Evolutionary conservation across 257 asterid species (phyloP), one percentile per base, ranked within the genome.

Genomic region (Solanum virginianum): DNA sequence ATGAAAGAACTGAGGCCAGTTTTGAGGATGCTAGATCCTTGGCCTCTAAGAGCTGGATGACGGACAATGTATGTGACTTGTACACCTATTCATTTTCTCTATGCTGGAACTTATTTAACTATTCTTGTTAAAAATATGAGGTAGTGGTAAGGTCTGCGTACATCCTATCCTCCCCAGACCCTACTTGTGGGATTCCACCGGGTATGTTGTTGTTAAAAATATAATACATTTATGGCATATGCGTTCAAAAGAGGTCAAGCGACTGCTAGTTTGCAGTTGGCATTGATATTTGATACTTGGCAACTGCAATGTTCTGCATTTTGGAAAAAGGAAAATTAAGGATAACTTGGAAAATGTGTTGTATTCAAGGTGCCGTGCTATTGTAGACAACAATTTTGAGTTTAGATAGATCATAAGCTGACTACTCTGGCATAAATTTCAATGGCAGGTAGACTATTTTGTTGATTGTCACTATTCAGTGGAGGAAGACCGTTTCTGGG

Each of bases 31-130:
- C 99, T 77, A 98, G 99, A 13, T 43, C 90, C 24, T 88, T 93
- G 87, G 97, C 98, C 49, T 95, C 98, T 14, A 87, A 93, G 77
- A 90, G 96, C 90, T 97, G 99, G 99, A 72, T 90, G 8, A 80
- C 87, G 56, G 94, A 90, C 88, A 80, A 90, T 32, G 99, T 92
- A 90, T 26, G 97, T 75, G 65, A 2, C 83, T 24, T 26, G 10
- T 51, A 79, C 65, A 10, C 18, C 2, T 79, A 32, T 77, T 74
- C 63, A 51, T 15, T 77, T 47, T 77, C 63, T 51, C 24, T 8
- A 24, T 24, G 24, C 24, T 5, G 0, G 82, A 51, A 77, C 26
- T 26, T 5, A 24, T 15, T 15, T 51, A 26, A 22, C 17, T 26
- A 43, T 53, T 26, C 47, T 53, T 79, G 82, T 79, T 29, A 51